These are phyloP conservation scores for Tolypocladium pustulatum DNA, from an alignment of 2,329 filamentous ascomycete species.

Conservation along the genomic window DNA sequence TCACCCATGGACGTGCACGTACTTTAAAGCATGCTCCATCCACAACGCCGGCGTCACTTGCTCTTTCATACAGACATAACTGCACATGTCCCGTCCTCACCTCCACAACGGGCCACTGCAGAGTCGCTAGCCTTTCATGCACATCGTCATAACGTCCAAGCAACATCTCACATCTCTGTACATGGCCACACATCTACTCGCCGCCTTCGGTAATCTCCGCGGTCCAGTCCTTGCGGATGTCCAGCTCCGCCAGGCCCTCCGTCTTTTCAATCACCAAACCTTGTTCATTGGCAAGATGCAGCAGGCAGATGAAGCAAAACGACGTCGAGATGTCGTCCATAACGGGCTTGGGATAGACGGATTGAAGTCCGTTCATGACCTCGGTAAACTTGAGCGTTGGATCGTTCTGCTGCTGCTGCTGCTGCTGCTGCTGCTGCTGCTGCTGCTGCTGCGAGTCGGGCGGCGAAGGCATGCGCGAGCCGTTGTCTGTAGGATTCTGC, in stretches of 20 bases:
- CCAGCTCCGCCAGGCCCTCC: slow-evolving; percentile 45
- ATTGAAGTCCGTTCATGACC: slow-evolving; percentile 81
- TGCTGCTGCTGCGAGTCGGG: slow-evolving; percentile 20
- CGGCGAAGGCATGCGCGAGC: slow-evolving; percentile 11
- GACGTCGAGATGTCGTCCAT: slow-evolving; percentile 94
- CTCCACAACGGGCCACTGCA: background rate
- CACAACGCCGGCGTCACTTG: background rate
- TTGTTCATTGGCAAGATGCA: slow-evolving; percentile 90
- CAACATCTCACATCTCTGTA: background rate
- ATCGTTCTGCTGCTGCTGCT: slow-evolving; percentile 29
- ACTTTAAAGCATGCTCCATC: background rate
- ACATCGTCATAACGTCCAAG: background rate
- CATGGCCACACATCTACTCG: slow-evolving; percentile 10
- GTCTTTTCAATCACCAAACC: slow-evolving; percentile 66
- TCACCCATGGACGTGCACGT: background rate
- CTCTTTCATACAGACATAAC: background rate
- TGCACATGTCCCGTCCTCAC: background rate
- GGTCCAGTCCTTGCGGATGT: slow-evolving; percentile 51
- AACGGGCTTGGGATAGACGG: slow-evolving; percentile 73
- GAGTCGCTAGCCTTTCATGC: background rate
- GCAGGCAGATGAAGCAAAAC: slow-evolving; percentile 82
- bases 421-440: slow-evolving; percentile 17
- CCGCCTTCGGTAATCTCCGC: slow-evolving; percentile 42
- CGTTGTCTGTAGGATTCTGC: background rate
- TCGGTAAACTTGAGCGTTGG: slow-evolving; percentile 70